These are phyloP conservation scores for Fusarium nelsonii DNA, from an alignment of 2,329 filamentous ascomycete genomes.

Conservation along the genomic window DNA sequence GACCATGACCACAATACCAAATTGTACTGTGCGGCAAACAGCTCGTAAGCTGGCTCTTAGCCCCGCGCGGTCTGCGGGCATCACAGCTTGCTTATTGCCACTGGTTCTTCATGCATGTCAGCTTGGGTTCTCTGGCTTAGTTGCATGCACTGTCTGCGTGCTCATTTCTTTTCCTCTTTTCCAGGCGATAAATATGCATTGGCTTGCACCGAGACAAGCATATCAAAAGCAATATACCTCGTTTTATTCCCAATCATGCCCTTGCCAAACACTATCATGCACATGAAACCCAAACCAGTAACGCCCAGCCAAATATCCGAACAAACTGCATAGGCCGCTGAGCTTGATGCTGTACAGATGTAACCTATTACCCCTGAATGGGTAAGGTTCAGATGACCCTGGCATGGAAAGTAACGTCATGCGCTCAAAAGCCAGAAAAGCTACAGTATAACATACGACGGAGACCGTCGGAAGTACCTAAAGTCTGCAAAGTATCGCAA, in stretches of 20 bases:
- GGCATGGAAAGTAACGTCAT: slow-evolving; percentile 16
- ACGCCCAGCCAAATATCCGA: slow-evolving; percentile 13
- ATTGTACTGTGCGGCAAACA: slow-evolving; percentile 38
- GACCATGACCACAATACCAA: slow-evolving; percentile 11
- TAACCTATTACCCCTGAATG: slow-evolving; percentile 24
- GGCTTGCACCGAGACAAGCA: slow-evolving; percentile 1
- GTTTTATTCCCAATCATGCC: slow-evolving; percentile 8
- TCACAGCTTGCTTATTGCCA: slow-evolving; percentile 24
- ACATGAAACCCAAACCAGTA: slow-evolving; percentile 32
- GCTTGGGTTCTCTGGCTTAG: slow-evolving; percentile 24
- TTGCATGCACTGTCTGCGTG: neutral
- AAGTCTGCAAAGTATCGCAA: neutral
- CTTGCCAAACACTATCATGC: slow-evolving; percentile 32
- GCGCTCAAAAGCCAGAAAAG: slow-evolving; percentile 1
- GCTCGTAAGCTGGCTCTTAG: slow-evolving; percentile 38
- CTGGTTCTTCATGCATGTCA: slow-evolving; percentile 39
- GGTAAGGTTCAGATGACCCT: slow-evolving; percentile 17
- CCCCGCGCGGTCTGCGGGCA: slow-evolving; percentile 37
- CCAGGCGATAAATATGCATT: slow-evolving; percentile 4
- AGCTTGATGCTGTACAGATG: slow-evolving; percentile 11
- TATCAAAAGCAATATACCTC: slow-evolving; percentile 1
- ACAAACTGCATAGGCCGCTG: slow-evolving; percentile 16
- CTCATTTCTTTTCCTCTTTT: slow-evolving; percentile 20
- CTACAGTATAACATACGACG: slow-evolving; percentile 12
- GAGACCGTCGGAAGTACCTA: slow-evolving; percentile 6